Percentiles rank a stretch among this genome's conserved stretches.
Conservation (phyloP, 805 yeast species). For the Starmerella apicola region DNA sequence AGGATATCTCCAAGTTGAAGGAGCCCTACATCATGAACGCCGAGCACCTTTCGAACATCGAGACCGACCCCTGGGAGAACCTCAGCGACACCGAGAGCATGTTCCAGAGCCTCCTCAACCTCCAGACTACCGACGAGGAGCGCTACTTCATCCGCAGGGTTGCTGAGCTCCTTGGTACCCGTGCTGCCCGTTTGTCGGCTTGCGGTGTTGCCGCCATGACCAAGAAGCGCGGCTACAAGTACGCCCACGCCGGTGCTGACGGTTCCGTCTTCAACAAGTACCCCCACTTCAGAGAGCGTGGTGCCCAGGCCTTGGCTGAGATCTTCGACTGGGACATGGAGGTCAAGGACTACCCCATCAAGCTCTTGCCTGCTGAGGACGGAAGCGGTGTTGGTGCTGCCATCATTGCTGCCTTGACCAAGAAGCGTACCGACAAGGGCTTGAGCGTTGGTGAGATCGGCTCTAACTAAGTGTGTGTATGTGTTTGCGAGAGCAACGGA, state of each 20-base stretch:
- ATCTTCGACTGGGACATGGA: conserved; percentile 66
- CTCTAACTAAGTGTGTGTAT: neutral
- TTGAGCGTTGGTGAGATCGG: conserved; percentile 26
- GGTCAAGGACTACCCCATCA: conserved; percentile 59
- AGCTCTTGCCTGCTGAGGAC: conserved; percentile 87
- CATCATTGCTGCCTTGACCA: conserved; percentile 87
- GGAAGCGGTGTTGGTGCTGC: conserved; percentile 99
- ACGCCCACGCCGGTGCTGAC: conserved; percentile 85
- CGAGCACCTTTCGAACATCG: conserved; percentile 74
- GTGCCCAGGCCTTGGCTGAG: conserved; percentile 77
- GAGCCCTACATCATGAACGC: conserved; percentile 72
- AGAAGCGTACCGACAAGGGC: conserved; percentile 61
- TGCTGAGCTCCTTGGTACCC: conserved; percentile 77
- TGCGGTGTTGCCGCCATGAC: conserved; percentile 95
- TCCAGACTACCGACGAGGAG: conserved; percentile 62
- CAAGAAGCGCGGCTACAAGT: conserved; percentile 60
- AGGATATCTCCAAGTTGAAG: conserved; percentile 52
- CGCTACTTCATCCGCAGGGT: conserved; percentile 69
- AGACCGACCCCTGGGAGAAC: conserved; percentile 80
- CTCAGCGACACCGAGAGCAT: conserved; percentile 60
- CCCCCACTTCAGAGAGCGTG: conserved; percentile 83
- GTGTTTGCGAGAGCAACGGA: neutral
- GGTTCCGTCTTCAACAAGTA: conserved; percentile 92
- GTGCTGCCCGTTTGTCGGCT: conserved; percentile 84
- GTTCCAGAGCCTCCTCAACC: conserved; percentile 45